phyloP scores from a whole-genome alignment of 805 yeast species.

The Candida bentonensis region DNA sequence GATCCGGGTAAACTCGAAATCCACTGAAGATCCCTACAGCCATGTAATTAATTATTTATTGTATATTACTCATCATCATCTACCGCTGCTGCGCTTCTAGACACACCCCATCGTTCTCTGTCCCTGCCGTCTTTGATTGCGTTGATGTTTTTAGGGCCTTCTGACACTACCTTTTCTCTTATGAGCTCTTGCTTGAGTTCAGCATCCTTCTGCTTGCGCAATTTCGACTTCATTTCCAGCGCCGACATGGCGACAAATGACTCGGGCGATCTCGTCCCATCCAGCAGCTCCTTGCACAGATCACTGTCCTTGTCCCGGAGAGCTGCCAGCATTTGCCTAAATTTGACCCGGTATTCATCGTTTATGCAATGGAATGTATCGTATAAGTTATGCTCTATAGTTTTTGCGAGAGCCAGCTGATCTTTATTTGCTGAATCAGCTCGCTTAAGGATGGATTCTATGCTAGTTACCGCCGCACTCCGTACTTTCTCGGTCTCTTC shows the following conservation, averaged over 20 bases:
- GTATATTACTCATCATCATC: conserved; percentile 13
- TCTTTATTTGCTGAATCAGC: not conserved
- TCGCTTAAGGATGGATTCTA: not conserved
- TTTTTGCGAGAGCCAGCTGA: not conserved
- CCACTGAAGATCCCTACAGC: not conserved
- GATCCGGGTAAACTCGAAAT: not conserved
- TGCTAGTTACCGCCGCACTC: not conserved
- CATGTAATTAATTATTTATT: too few species aligned
- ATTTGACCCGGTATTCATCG: conserved; percentile 14
- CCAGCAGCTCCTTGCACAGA: conserved; percentile 12
- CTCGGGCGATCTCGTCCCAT: conserved; percentile 14
- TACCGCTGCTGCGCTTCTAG: conserved; percentile 26
- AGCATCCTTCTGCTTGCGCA: conserved; percentile 14
- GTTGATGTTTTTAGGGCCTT: conserved; percentile 20
- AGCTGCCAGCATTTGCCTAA: conserved; percentile 17
- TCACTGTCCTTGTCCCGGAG: conserved; percentile 16
- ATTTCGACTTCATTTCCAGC: conserved; percentile 18
- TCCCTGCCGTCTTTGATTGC: conserved; percentile 28
- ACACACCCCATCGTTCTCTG: conserved; percentile 29
- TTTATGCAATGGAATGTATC: conserved; percentile 5
- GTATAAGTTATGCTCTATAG: not conserved
- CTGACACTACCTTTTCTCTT: conserved; percentile 15
- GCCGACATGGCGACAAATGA: conserved; percentile 19
- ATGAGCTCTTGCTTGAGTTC: conserved; percentile 15
- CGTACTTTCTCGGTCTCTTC: not conserved